These are phyloP conservation scores for Gloeopeniophorella convolvens DNA, from an alignment of 768 basidiomycete genomes.

Conservation along the genomic window DNA sequence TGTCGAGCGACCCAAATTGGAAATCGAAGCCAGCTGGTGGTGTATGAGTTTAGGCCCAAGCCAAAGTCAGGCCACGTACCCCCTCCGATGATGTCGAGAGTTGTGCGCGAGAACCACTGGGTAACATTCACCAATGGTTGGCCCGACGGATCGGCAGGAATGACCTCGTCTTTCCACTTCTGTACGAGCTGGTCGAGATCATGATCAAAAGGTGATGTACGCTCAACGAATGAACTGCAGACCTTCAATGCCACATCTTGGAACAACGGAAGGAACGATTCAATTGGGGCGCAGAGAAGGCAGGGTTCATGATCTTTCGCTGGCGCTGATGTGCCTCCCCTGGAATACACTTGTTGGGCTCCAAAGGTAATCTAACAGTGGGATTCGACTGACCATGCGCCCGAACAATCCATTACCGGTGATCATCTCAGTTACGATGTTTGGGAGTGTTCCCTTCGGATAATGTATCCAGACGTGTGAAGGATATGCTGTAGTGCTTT, in stretches of 20 bases:
- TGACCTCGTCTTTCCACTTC: conserved; percentile 22
- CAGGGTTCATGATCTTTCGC: conserved; percentile 25
- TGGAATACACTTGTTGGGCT: background rate
- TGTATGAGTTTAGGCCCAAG: no score
- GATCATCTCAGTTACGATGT: conserved; percentile 14
- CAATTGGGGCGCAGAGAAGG: conserved; percentile 23
- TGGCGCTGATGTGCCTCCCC: conserved; percentile 22
- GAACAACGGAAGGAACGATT: conserved; percentile 23
- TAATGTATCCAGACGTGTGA: conserved; percentile 26
- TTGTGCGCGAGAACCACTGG: conserved; percentile 23
- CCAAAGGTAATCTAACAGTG: background rate
- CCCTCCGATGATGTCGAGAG: conserved; percentile 25
- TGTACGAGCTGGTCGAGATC: conserved; percentile 15
- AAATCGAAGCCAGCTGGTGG: conserved; percentile 22
- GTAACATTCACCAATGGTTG: conserved; percentile 16
- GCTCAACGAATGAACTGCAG: background rate
- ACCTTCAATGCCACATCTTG: conserved; percentile 20
- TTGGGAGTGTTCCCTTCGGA: background rate
- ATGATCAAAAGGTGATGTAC: background rate
- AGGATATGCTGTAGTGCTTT: conserved; percentile 26
- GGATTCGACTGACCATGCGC: conserved; percentile 18
- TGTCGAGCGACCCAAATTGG: conserved; percentile 22
- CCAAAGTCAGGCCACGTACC: no score
- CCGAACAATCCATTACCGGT: conserved; percentile 19
- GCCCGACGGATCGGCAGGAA: background rate